Evolutionary conservation across 805 yeast genomes (phyloP).

Genomic region (Candida yuanshanica): DNA sequence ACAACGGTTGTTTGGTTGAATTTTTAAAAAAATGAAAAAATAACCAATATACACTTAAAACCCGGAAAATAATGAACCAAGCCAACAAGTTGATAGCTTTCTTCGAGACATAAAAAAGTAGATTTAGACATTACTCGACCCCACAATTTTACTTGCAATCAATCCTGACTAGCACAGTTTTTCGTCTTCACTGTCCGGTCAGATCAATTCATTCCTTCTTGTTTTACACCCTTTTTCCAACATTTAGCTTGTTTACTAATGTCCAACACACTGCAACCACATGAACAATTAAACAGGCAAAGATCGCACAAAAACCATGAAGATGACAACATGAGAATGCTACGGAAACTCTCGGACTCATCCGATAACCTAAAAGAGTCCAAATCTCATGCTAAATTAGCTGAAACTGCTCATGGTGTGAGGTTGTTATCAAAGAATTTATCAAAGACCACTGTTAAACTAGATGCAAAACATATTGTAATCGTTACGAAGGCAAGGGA

Average conservation of each 20-base stretch:
- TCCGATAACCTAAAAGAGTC: conserved; percentile 46
- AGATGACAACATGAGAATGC: conserved; percentile 18
- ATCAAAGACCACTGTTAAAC: conserved; percentile 62
- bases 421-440: conserved; percentile 68
- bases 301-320: conserved; percentile 4
- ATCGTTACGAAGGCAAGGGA: conserved; percentile 90
- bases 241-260: background rate
- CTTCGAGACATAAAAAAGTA: no score
- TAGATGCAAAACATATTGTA: conserved; percentile 66
- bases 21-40: no score
- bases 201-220: no score
- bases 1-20: no score
- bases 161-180: no score
- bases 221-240: no score
- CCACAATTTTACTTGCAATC: no score
- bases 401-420: conserved; percentile 78
- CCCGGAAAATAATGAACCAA: no score
- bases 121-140: no score
- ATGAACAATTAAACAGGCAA: background rate
- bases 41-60: no score
- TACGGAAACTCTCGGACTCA: conserved; percentile 20
- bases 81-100: no score
- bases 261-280: background rate
- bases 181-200: no score
- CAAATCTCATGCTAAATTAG: conserved; percentile 66